Percentiles rank a stretch among this genome's conserved stretches.
These are phyloP conservation scores for Lineolata rhizophorae DNA, from an alignment of 495 filamentous ascomycete genomes.

Conservation along the genomic window DNA sequence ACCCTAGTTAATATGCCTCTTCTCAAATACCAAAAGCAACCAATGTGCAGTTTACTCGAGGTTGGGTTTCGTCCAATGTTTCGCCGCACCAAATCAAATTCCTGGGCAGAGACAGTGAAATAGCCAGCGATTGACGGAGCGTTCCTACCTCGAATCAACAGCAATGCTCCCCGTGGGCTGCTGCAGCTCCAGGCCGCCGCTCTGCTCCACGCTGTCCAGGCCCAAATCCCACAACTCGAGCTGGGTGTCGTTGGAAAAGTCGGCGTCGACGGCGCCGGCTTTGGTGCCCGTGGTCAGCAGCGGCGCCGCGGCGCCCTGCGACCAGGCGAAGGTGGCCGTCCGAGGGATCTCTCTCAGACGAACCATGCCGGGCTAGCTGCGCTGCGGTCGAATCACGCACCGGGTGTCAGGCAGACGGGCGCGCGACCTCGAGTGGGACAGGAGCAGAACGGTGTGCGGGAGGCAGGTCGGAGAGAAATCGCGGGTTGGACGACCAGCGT, in stretches of 20 bases:
- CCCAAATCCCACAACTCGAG: conserved; percentile 90
- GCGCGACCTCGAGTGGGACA: no score
- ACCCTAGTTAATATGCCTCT: conserved; percentile 1
- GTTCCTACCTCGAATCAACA: conserved; percentile 79
- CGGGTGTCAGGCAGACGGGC: no score
- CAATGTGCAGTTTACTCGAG: no score
- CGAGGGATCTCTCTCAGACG: conserved; percentile 83
- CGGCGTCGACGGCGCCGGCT: conserved; percentile 83
- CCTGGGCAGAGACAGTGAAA: no score
- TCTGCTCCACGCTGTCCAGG: conserved; percentile 48
- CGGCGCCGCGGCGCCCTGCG: conserved; percentile 48
- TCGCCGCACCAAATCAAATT: no score
- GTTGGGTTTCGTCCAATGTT: no score
- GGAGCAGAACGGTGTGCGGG: no score
- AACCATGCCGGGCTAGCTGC: conserved; percentile 82
- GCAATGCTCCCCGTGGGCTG: conserved; percentile 64
- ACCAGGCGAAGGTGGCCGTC: conserved; percentile 96
- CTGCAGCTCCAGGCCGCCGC: conserved; percentile 42
- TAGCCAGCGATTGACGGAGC: no score
- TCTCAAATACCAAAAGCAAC: not conserved
- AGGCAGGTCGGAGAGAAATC: no score
- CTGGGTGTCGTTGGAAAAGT: conserved; percentile 94
- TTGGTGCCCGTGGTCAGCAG: conserved; percentile 87
- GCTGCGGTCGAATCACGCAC: no score
- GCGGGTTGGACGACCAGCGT: no score